Percentiles rank a stretch among this genome's conserved stretches.
Conservation (phyloP, 495 filamentous ascomycete species). For the Tetracladium marchalianum region DNA sequence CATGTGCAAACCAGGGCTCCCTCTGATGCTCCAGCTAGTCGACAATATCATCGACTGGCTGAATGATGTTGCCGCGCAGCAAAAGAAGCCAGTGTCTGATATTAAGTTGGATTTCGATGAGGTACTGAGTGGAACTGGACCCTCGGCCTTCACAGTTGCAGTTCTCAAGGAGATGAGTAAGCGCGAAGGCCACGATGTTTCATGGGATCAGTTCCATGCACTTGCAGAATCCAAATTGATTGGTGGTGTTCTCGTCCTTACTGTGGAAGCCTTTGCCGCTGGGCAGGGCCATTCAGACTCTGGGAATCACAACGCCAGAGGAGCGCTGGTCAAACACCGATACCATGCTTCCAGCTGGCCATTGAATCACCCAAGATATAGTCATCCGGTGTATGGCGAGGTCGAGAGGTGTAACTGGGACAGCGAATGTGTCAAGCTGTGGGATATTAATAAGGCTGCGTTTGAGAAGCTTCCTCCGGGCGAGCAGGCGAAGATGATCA, state of each 20-base stretch:
- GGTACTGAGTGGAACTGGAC: conserved; percentile 57
- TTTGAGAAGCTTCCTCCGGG: conserved; percentile 35
- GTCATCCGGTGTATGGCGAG: conserved; percentile 50
- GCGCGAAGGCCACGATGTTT: conserved; percentile 21
- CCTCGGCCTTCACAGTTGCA: conserved; percentile 52
- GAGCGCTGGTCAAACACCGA: conserved; percentile 51
- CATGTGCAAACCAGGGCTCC: conserved; percentile 49
- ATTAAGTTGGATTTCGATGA: conserved; percentile 56
- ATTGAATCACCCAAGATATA: conserved; percentile 40
- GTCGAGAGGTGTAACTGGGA: conserved; percentile 58
- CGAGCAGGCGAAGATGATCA: conserved; percentile 39
- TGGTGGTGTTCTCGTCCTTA: conserved; percentile 46
- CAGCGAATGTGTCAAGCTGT: conserved; percentile 43
- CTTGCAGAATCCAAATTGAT: conserved; percentile 46
- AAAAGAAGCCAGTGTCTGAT: conserved; percentile 39
- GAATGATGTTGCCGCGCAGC: conserved; percentile 39
- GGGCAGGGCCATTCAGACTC: conserved; percentile 57
- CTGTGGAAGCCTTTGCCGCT: conserved; percentile 53
- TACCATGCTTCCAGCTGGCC: conserved; percentile 57
- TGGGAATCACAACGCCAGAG: conserved; percentile 46
- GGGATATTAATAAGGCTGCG: conserved; percentile 43
- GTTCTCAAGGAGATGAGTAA: conserved; percentile 48
- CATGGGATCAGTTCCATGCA: conserved; percentile 49
- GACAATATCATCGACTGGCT: conserved; percentile 53
- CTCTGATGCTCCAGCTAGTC: conserved; percentile 51